Percentiles rank a stretch among this genome's conserved stretches.
These are phyloP conservation scores for Nemania sp. DNA, from an alignment of 2,329 filamentous ascomycete species.

Conservation along the genomic window DNA sequence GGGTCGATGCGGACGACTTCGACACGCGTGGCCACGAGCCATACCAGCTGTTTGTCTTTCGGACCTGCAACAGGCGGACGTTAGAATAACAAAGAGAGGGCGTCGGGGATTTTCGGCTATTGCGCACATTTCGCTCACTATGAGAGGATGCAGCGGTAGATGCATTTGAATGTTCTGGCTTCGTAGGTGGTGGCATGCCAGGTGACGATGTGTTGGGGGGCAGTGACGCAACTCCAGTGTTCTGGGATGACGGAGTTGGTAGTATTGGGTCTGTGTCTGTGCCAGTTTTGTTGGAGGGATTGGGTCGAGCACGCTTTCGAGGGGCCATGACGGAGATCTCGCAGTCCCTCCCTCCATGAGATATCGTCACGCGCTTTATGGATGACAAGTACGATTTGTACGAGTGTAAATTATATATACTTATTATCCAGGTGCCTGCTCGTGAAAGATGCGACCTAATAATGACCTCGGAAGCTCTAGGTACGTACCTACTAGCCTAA, in stretches of 20 bases:
- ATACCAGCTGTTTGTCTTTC: conserved; percentile 71
- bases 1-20: conserved; percentile 70
- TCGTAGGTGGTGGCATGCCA: conserved; percentile 43
- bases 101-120: conserved; percentile 5
- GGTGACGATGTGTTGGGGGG: conserved; percentile 31
- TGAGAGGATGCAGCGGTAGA: conserved; percentile 35
- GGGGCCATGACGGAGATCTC: conserved; percentile 52
- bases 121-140: conserved; percentile 42
- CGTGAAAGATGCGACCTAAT: conserved; percentile 15
- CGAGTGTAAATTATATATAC: conserved; percentile 7
- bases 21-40: conserved; percentile 68
- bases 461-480: conserved; percentile 7
- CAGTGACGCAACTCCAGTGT: conserved; percentile 46
- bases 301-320: conserved; percentile 57
- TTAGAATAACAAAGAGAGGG: conserved; percentile 34
- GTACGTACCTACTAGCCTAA: neutral
- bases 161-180: conserved; percentile 38
- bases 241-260: conserved; percentile 40
- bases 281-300: conserved; percentile 48
- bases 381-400: conserved; percentile 8
- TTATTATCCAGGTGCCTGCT: conserved; percentile 7
- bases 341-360: conserved; percentile 27
- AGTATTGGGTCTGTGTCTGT: conserved; percentile 38
- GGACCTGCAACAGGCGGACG: conserved; percentile 54
- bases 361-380: conserved; percentile 7